Evolutionary conservation across 2,329 filamentous ascomycete genomes (phyloP), one percentile per base, ranked within the genome.

Genomic region (Chaetomium globosum): DNA sequence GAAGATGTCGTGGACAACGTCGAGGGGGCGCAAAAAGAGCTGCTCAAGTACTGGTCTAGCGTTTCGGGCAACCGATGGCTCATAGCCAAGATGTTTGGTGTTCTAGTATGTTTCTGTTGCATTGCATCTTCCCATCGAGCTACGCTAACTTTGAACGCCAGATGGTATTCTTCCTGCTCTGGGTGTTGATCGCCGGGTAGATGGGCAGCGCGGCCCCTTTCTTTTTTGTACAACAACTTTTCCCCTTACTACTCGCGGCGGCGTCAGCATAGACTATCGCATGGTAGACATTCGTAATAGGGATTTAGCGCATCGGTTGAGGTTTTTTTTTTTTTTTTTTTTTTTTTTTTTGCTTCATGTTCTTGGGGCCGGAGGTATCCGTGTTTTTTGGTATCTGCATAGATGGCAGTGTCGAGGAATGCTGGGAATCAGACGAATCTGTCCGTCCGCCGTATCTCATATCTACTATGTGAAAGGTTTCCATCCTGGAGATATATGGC

Each of bases 1-100:
- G 95, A 99, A 74, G 93, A 97, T 72, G 92, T 99, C 6, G 94
- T 99, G 62, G 94, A 98, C 74, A 99, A 99, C 73, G 94, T 99
- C n/a, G 87, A 97, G 74, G 95, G 95, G 21, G 95, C 95, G 6
- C 95, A 99, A 76, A 85, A 93, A 68, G 94, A 99, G 78, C 77
- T 99, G 74, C 87, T 99, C 80, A 97, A 97, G 77, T 99, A 98
- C 79, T 99, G 95, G 94, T 90, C 87, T 31, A 85, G 93, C 49
- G 93, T 98, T 31, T 95, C 92, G 64, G 92, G 93, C 68, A 99
- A 99, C 80, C 85, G 95, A 69, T 98, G 94, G 95, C 80, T 99
- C 69, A 89, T 98, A 72, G 93, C 93, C 52, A 91, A 90, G 81
- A 90, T 91, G 88, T 90, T 90, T 77, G 88, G 94, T 67, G 92